These are phyloP conservation scores for Hymenochaete sp. DNA, from an alignment of 1,284 basidiomycete genomes.

Conservation along the genomic window DNA sequence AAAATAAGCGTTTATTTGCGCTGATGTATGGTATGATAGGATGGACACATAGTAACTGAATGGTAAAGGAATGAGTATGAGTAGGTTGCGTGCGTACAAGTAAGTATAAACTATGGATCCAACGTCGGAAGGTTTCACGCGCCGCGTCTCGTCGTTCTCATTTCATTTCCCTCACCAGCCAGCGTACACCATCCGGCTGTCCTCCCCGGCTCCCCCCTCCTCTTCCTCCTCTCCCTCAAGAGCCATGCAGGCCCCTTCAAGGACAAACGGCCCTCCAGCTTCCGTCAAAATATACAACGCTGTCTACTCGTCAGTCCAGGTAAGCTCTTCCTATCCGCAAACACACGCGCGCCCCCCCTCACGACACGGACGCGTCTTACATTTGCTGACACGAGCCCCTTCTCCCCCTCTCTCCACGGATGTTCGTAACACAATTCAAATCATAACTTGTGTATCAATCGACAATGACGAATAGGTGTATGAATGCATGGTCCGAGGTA, in stretches of 20 bases:
- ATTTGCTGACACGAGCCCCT: conserved; percentile 1
- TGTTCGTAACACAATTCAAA: not conserved
- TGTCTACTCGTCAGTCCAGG: conserved; percentile 81
- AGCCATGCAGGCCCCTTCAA: conserved; percentile 29
- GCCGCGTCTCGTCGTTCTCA: no score
- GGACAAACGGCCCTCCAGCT: conserved; percentile 31
- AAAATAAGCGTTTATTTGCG: no score
- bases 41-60: no score
- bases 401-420: not conserved
- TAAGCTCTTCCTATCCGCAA: conserved; percentile 26
- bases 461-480: conserved; percentile 52
- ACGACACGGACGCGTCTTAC: conserved; percentile 11
- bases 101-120: no score
- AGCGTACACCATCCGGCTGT: no score
- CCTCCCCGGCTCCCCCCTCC: no score
- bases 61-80: no score
- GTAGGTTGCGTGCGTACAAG: no score
- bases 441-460: not conserved
- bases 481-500: conserved; percentile 95
- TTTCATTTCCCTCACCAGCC: no score
- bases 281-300: conserved; percentile 83
- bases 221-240: no score
- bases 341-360: conserved; percentile 34
- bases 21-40: no score
- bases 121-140: no score